Evolutionary conservation across 345 rosid species (phyloP), one percentile per base, ranked within the genome.

Genomic region (Aurinia saxatilis): DNA sequence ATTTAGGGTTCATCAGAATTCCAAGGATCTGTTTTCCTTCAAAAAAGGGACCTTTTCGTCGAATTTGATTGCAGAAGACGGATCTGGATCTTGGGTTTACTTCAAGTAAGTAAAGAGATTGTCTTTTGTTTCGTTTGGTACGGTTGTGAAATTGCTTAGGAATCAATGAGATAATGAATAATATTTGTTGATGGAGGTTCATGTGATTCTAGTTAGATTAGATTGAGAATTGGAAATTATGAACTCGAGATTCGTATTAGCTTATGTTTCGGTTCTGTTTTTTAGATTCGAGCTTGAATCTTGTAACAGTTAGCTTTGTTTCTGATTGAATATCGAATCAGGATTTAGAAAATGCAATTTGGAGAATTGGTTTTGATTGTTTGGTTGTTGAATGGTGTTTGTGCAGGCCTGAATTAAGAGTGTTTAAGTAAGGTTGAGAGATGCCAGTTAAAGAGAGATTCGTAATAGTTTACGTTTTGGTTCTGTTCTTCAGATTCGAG

Each of bases 351-450:
- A 58, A 4, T 36, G 14, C 57, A 38, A 47, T 21, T 17, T 38
- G 10, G 30, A 11, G 15, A 23, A 31, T 38, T 40, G 62, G 13
- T 6, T 46, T 63, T 6, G 33, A 18, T 29, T 40, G 23, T 39
- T 30, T 59, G 40, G 40, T 46, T 57, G 38, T 18, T 47, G 12
- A 41, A 12, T 60, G 39, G 5, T 62, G 19, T 13, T 5, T 46
- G 54, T 19, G 46, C 78, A 77, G 76, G 62, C 12, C 35, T 55
- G 68, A 35, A 18, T n/a, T 25, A 59, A 62, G 56, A 50, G 17
- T n/a, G n/a, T n/a, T n/a, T n/a, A n/a, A n/a, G n/a, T n/a, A n/a
- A n/a, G n/a, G n/a, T n/a, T n/a, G n/a, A n/a, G n/a, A n/a, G n/a
- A n/a, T n/a, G n/a, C n/a, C n/a, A n/a, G n/a, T n/a, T n/a, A n/a